These are phyloP conservation scores for Thamnidium elegans DNA, from an alignment of 192 early-diverging fungal genomes.

Conservation along the genomic window DNA sequence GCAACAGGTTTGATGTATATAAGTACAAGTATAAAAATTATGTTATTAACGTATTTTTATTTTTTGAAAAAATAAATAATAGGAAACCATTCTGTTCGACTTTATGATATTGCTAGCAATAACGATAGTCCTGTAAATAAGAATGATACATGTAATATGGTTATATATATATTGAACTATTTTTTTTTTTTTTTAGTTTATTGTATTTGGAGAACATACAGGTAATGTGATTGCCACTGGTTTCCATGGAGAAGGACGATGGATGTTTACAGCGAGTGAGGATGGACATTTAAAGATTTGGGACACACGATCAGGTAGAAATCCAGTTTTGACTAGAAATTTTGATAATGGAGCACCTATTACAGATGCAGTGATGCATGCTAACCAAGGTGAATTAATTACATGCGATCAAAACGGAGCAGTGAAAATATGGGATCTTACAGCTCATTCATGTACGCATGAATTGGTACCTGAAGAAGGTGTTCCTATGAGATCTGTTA, in stretches of 20 bases:
- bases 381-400: slow-evolving; percentile 81
- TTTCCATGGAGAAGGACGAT: slow-evolving; percentile 68
- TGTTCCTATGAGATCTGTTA: slow-evolving; percentile 75
- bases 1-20: slow-evolving; percentile 63
- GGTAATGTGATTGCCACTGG: slow-evolving; percentile 60
- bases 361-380: slow-evolving; percentile 64
- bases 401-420: slow-evolving; percentile 78
- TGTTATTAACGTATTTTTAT: too few relatives aligned
- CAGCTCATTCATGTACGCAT: slow-evolving; percentile 58
- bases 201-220: slow-evolving; percentile 60
- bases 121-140: slow-evolving; percentile 69
- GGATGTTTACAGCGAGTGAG: slow-evolving; percentile 76
- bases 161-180: background rate
- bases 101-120: slow-evolving; percentile 80
- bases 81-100: slow-evolving; percentile 78
- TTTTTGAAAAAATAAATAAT: background rate
- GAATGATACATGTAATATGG: background rate
- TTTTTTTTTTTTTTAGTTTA: slow-evolving; percentile 28
- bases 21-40: background rate
- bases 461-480: slow-evolving; percentile 75
- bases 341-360: slow-evolving; percentile 59
- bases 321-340: slow-evolving; percentile 52
- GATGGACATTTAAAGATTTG: slow-evolving; percentile 79
- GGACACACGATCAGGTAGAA: slow-evolving; percentile 57
- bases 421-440: slow-evolving; percentile 72